phyloP scores from a whole-genome alignment of 176 grass and related monocot species.

The Luzula sylvatica region DNA sequence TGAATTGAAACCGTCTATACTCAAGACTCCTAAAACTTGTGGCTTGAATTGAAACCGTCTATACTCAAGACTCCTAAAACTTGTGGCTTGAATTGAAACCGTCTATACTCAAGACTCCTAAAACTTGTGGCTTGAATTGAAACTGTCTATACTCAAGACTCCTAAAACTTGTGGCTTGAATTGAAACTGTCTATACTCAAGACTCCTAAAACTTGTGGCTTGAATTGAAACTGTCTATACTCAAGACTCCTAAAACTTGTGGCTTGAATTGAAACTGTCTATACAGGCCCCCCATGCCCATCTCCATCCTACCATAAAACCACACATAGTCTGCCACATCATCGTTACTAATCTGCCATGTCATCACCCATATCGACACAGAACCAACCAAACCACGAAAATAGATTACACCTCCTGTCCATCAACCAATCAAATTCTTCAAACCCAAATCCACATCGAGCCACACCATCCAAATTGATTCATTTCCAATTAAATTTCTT shows the following conservation, averaged over 20 bases:
- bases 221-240: no score
- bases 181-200: no score
- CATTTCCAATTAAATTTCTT: conserved; percentile 28
- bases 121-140: no score
- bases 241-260: neutral
- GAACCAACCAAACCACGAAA: conserved; percentile 43
- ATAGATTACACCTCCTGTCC: conserved; percentile 38
- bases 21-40: no score
- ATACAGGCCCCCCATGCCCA: neutral
- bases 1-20: no score
- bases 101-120: no score
- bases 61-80: no score
- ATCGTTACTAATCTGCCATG: conserved; percentile 51
- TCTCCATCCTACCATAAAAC: conserved; percentile 20
- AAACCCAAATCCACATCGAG: conserved; percentile 38
- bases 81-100: no score
- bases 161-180: no score
- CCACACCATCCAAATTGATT: conserved; percentile 51
- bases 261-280: neutral
- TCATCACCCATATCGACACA: conserved; percentile 16
- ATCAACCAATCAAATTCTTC: conserved; percentile 44
- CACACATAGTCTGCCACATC: conserved; percentile 21
- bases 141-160: no score
- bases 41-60: no score
- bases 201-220: no score